Conservation (phyloP, 2,329 filamentous ascomycete genomes). For the Scortechinia acanthostroma region DNA sequence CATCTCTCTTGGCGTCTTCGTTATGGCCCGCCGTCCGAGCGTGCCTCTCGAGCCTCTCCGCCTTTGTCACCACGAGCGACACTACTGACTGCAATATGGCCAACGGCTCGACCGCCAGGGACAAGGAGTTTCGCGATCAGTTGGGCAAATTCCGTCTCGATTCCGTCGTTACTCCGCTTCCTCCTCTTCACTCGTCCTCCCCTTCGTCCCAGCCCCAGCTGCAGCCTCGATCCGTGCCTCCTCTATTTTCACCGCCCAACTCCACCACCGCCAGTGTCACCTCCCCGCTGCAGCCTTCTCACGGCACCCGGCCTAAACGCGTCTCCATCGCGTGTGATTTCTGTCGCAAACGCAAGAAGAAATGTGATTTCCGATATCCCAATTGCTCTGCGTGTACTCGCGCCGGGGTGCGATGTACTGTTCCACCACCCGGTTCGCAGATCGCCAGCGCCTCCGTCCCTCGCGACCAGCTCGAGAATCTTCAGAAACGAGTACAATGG, state of each 20-base stretch:
- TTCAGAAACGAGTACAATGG: conserved; percentile 27
- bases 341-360: conserved; percentile 27
- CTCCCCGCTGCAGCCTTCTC: not conserved
- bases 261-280: not conserved
- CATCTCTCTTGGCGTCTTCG: not conserved
- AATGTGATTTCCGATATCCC: conserved; percentile 28
- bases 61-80: no score
- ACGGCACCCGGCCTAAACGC: conserved; percentile 17
- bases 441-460: conserved; percentile 24
- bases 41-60: not conserved
- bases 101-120: conserved; percentile 7
- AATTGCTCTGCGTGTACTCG: conserved; percentile 27
- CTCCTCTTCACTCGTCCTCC: not conserved
- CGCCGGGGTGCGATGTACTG: conserved; percentile 26
- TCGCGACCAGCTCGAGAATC: conserved; percentile 24
- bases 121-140: conserved; percentile 19
- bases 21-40: not conserved
- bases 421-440: conserved; percentile 23
- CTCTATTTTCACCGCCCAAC: not conserved
- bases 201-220: conserved; percentile 3
- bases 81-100: not conserved
- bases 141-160: conserved; percentile 20
- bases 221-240: not conserved
- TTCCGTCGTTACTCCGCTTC: conserved; percentile 6
- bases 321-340: conserved; percentile 28